Evolutionary conservation across 345 rosid species (phyloP).

Genomic region (Crucihimalaya himalaica): DNA sequence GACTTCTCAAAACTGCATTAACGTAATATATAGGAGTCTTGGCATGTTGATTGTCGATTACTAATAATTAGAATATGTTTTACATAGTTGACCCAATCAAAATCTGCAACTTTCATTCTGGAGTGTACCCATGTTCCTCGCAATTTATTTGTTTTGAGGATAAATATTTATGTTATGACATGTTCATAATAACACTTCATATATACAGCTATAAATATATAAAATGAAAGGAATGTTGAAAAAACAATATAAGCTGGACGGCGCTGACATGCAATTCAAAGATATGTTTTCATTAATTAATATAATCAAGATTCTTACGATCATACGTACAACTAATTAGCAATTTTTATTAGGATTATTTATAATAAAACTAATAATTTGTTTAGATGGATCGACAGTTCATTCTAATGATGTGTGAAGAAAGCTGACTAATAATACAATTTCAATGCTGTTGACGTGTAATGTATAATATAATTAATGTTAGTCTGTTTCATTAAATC

Average conservation of each 20-base stretch:
- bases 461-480: slow-evolving; percentile 7
- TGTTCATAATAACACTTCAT: no score
- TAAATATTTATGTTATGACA: no score
- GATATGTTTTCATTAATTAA: slow-evolving; percentile 23
- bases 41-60: slow-evolving; percentile 11
- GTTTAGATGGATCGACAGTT: slow-evolving; percentile 13
- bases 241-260: slow-evolving; percentile 15
- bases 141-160: not conserved
- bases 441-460: slow-evolving; percentile 9
- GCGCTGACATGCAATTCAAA: slow-evolving; percentile 28
- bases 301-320: slow-evolving; percentile 19
- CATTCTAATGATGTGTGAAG: not conserved
- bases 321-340: slow-evolving; percentile 27
- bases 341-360: not conserved
- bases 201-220: not conserved
- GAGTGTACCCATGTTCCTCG: slow-evolving; percentile 30
- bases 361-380: not conserved
- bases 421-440: not conserved
- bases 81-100: slow-evolving; percentile 34
- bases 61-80: no score
- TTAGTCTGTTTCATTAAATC: not conserved
- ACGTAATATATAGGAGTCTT: slow-evolving; percentile 29
- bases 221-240: slow-evolving; percentile 12
- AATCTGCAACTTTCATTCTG: not conserved
- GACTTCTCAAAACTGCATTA: not conserved